These are phyloP conservation scores for Heimioporus retisporus DNA, from an alignment of 1,284 basidiomycete species.

Conservation along the genomic window DNA sequence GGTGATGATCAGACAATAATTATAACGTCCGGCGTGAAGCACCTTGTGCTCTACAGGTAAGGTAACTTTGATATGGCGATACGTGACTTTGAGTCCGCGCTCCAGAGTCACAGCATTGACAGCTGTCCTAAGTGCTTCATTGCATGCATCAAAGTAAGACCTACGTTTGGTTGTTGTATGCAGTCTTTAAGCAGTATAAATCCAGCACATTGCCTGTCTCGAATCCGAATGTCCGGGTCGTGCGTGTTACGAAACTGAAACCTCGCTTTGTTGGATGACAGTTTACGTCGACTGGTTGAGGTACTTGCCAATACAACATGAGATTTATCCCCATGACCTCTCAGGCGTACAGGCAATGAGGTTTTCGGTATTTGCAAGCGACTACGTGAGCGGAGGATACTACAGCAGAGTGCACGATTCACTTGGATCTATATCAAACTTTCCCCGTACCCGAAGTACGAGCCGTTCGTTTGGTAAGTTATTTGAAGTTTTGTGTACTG, in stretches of 20 bases:
- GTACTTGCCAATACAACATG: neutral
- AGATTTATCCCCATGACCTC: too few relatives aligned
- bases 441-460: slow-evolving; percentile 12
- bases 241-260: neutral
- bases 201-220: too few relatives aligned
- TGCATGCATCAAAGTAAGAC: slow-evolving; percentile 12
- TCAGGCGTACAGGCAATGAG: slow-evolving; percentile 2
- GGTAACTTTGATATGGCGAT: too few relatives aligned
- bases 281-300: neutral
- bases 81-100: too few relatives aligned
- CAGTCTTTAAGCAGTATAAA: too few relatives aligned
- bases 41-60: neutral
- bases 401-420: neutral
- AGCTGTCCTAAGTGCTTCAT: too few relatives aligned
- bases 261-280: too few relatives aligned
- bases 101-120: too few relatives aligned
- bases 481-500: neutral
- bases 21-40: slow-evolving; percentile 12
- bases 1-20: neutral
- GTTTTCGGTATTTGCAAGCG: neutral
- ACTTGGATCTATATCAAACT: slow-evolving; percentile 9
- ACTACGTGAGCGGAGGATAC: neutral
- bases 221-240: neutral
- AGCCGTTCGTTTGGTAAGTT: slow-evolving; percentile 6
- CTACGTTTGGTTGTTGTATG: neutral